Percentiles rank a stretch among this genome's conserved stretches.
Conservation (phyloP, 345 rosid genomes). For the Toxicodendron radicans region DNA sequence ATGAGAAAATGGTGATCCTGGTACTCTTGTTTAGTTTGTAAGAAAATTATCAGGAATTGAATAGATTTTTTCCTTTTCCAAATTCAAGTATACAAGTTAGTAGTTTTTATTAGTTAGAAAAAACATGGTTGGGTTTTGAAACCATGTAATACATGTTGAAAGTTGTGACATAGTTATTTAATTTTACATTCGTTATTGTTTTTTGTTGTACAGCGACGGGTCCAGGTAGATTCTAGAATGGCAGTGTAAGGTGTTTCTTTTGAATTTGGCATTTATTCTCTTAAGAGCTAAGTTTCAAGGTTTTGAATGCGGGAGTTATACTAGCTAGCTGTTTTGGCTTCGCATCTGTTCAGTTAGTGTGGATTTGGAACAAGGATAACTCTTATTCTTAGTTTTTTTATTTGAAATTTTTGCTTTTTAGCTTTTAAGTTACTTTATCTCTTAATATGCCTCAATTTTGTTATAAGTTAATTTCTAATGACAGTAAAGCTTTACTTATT, state of each 20-base stretch:
- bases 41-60: not conserved
- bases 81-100: not conserved
- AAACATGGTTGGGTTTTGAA: slow-evolving; percentile 1
- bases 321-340: not conserved
- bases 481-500: too few species aligned
- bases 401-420: not conserved
- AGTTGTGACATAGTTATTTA: not conserved
- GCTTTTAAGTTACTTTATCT: not conserved
- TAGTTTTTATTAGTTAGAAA: not conserved
- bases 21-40: not conserved
- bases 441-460: not conserved
- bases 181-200: not conserved
- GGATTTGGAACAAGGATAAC: not conserved
- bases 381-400: not conserved
- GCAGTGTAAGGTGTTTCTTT: not conserved
- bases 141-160: not conserved
- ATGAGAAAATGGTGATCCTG: not conserved
- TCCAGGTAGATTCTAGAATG: not conserved
- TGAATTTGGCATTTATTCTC: not conserved
- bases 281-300: not conserved
- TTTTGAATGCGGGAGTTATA: not conserved
- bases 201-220: not conserved
- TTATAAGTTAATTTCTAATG: not conserved
- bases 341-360: slow-evolving; percentile 7
- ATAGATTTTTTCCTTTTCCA: not conserved